phyloP scores from a whole-genome alignment of 805 yeast genomes.

The Zygotorulaspora florentina region DNA sequence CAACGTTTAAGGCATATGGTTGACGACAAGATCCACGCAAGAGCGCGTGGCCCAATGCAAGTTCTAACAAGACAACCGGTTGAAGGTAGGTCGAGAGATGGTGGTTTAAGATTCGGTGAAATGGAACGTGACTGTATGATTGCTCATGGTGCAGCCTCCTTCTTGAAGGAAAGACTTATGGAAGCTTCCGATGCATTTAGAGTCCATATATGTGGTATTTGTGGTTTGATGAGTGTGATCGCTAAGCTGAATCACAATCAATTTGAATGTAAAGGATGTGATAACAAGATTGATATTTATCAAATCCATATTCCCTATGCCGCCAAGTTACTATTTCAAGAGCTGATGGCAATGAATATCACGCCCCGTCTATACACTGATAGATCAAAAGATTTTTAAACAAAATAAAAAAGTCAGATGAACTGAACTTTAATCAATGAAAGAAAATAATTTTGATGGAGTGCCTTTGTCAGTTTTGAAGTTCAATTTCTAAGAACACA shows the following conservation, averaged over 20 bases:
- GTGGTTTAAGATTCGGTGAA: constrained; percentile 98
- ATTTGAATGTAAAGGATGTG: constrained; percentile 97
- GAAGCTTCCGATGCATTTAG: constrained; percentile 99
- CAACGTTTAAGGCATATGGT: constrained; percentile 99
- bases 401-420: background rate
- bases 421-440: background rate
- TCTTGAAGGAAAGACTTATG: constrained; percentile 95
- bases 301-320: constrained; percentile 98
- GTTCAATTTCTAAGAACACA: no score
- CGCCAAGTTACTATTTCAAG: constrained; percentile 96
- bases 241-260: constrained; percentile 97
- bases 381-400: constrained; percentile 46
- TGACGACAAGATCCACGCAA: constrained; percentile 97
- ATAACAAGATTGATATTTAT: constrained; percentile 95
- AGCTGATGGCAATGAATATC: constrained; percentile 98
- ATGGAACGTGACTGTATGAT: constrained; percentile 99
- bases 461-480: no score
- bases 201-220: constrained; percentile 96
- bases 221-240: constrained; percentile 97
- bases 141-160: constrained; percentile 99
- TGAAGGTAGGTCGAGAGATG: constrained; percentile 98
- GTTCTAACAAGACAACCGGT: constrained; percentile 97
- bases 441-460: no score
- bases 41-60: constrained; percentile 99
- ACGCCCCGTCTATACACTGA: constrained; percentile 97